phyloP scores from a whole-genome alignment of 164 flowering plant species.

The Pachysandra terminalis region DNA sequence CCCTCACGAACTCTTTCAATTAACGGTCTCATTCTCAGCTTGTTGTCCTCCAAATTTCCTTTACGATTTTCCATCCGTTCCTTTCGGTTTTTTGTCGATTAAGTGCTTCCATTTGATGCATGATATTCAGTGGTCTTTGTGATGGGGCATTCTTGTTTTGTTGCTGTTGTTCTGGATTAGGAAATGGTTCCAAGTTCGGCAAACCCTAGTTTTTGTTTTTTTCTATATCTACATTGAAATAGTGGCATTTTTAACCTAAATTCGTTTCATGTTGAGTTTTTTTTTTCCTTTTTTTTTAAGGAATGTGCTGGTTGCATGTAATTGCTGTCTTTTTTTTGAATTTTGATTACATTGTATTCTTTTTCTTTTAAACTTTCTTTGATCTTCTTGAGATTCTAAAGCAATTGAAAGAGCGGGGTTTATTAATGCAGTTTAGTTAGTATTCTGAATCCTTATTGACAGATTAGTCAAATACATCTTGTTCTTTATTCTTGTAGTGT shows the following conservation, averaged over 20 bases:
- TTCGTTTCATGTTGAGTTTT: not conserved
- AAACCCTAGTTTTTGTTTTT: not conserved
- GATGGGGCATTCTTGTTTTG: no score
- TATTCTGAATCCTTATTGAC: not conserved
- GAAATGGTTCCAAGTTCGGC: not conserved
- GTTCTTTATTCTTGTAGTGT: not conserved
- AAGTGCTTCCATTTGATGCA: not conserved
- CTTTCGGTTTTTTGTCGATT: not conserved
- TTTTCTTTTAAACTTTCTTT: no score
- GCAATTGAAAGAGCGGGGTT: no score
- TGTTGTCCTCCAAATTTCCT: not conserved
- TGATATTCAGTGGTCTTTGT: not conserved
- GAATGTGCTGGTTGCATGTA: no score
- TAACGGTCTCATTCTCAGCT: constrained; percentile 45
- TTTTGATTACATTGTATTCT: no score
- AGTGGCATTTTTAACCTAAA: not conserved
- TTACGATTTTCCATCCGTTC: not conserved
- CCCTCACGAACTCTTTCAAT: constrained; percentile 96
- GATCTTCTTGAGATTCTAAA: no score
- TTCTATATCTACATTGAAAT: not conserved
- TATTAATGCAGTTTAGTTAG: no score
- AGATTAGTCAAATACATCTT: not conserved
- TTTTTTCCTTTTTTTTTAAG: no score
- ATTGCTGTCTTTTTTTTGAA: no score
- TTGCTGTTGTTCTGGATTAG: not conserved